phyloP scores from a whole-genome alignment of 1,284 basidiomycete genomes.

The Heimioporus retisporus region DNA sequence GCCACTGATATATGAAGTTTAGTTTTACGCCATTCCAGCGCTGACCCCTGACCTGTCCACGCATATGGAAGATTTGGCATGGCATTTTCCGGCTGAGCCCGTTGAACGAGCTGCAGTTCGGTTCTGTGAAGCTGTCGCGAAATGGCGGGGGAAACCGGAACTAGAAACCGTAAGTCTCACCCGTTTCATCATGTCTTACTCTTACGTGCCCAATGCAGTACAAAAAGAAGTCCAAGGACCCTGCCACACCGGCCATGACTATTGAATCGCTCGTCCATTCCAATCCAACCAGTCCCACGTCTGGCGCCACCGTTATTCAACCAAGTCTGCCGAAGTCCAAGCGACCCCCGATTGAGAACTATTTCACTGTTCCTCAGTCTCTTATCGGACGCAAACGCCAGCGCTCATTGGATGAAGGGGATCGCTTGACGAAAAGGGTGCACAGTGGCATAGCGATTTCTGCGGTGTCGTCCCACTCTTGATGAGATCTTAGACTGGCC shows the following conservation, averaged over 20 bases:
- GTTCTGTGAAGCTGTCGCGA: constrained; percentile 82
- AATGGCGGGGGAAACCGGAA: constrained; percentile 85
- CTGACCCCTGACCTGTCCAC: constrained; percentile 78
- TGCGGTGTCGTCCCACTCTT: constrained; percentile 24
- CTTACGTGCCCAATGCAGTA: constrained; percentile 52
- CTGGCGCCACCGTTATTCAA: constrained; percentile 24
- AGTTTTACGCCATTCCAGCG: constrained; percentile 81
- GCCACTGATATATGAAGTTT: constrained; percentile 22
- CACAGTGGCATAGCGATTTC: constrained; percentile 23
- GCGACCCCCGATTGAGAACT: constrained; percentile 52
- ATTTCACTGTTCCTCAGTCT: constrained; percentile 49
- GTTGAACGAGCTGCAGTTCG: constrained; percentile 80
- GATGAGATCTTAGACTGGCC: constrained; percentile 9
- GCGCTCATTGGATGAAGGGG: constrained; percentile 40
- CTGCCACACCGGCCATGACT: constrained; percentile 55
- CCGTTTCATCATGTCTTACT: constrained; percentile 1
- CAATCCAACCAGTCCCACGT: constrained; percentile 65
- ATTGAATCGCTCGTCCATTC: constrained; percentile 73
- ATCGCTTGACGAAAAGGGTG: constrained; percentile 36
- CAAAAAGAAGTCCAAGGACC: constrained; percentile 57
- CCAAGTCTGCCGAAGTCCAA: constrained; percentile 28
- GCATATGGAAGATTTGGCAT: constrained; percentile 83
- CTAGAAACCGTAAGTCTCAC: constrained; percentile 71
- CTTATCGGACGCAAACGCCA: constrained; percentile 38
- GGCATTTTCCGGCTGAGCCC: constrained; percentile 84